These are phyloP conservation scores for Aegilops bicornis DNA, from an alignment of 176 grass and related monocot genomes.

Conservation along the genomic window DNA sequence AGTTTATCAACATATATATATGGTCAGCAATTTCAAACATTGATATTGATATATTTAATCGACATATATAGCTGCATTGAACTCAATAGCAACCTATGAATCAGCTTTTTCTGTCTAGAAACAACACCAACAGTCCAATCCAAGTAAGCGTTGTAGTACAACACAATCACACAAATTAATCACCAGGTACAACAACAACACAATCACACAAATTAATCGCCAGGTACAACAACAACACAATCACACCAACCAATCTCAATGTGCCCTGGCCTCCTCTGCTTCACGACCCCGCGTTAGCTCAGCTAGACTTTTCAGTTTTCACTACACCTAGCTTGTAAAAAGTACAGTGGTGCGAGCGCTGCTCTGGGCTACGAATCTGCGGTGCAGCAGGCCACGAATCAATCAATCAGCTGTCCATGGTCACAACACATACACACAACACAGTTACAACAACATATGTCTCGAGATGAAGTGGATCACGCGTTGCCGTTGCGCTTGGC, in stretches of 20 bases:
- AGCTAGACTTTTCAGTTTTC: background rate
- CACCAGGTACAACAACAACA: background rate
- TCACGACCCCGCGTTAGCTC: background rate
- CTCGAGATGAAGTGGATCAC: background rate
- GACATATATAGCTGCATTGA: no score
- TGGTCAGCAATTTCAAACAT: no score
- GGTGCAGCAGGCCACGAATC: background rate
- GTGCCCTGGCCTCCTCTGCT: background rate
- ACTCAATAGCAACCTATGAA: no score
- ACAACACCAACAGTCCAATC: background rate
- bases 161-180: background rate
- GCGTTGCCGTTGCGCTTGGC: constrained; percentile 54
- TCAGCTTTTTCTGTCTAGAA: no score
- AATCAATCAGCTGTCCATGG: constrained; percentile 2
- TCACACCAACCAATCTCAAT: constrained; percentile 12
- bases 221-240: background rate
- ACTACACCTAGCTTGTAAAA: background rate
- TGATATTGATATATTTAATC: no score
- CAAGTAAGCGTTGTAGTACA: background rate
- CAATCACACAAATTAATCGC: constrained; percentile 2
- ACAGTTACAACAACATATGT: background rate
- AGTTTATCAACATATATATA: no score
- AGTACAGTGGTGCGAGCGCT: background rate
- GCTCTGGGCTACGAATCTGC: background rate
- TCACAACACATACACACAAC: background rate